Evolutionary conservation across 176 grass and related monocot genomes (phyloP).

Genomic region (Coix lacrymajobi): DNA sequence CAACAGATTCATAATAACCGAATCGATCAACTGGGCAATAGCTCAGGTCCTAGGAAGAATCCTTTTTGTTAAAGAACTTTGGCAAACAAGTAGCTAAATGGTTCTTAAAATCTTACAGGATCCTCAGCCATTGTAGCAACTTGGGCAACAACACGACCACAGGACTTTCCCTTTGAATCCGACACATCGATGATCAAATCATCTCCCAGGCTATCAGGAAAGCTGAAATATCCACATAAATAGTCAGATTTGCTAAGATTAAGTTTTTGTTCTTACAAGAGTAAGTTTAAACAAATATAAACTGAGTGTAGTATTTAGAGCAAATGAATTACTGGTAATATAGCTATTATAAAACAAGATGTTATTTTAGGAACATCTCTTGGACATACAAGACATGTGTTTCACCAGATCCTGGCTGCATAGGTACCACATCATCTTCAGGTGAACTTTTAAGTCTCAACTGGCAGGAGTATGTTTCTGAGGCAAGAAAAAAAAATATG

Average conservation of each 20-base stretch:
- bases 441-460: slow-evolving; percentile 83
- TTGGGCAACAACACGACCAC: slow-evolving; percentile 86
- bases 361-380: slow-evolving; percentile 22
- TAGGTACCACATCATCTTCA: slow-evolving; percentile 65
- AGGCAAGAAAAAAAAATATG: slow-evolving; percentile 24
- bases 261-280: not conserved
- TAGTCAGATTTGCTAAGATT: slow-evolving; percentile 6
- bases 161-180: slow-evolving; percentile 79
- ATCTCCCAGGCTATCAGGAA: slow-evolving; percentile 97
- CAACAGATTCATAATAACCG: not conserved
- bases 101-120: slow-evolving; percentile 47
- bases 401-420: slow-evolving; percentile 99
- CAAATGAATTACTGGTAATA: slow-evolving; percentile 2
- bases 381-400: slow-evolving; percentile 90
- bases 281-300: not conserved
- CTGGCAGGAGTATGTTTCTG: slow-evolving; percentile 92
- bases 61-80: slow-evolving; percentile 9
- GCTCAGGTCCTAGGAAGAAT: not conserved
- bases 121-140: slow-evolving; percentile 93
- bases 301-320: not conserved
- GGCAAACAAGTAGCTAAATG: slow-evolving; percentile 16
- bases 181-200: slow-evolving; percentile 87
- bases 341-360: slow-evolving; percentile 2
- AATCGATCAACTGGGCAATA: not conserved
- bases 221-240: slow-evolving; percentile 61